A percentile compares a stretch with the other conserved stretches of the same genome.
Evolutionary conservation across 2,329 filamentous ascomycete genomes (phyloP).

Genomic region (Aspergillus quadrilineatus): DNA sequence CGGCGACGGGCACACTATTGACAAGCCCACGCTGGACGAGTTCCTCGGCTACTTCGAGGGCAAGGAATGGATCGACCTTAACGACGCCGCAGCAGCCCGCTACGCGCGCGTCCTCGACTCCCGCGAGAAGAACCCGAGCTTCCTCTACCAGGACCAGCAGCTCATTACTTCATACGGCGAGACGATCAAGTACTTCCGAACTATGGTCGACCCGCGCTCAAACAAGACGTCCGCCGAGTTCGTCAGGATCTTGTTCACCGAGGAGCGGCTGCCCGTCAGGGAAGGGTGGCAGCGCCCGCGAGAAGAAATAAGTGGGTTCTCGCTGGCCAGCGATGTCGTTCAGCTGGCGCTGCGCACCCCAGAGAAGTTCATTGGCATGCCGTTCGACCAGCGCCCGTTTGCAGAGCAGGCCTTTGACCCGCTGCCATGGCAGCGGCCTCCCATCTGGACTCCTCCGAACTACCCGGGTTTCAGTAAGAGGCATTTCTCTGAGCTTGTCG

Average conservation of each 20-base stretch:
- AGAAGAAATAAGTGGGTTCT: conserved; percentile 1
- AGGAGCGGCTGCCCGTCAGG: conserved; percentile 7
- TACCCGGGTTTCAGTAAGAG: background rate
- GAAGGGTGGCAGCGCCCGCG: conserved; percentile 2
- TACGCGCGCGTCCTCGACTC: conserved; percentile 1
- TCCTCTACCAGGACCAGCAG: conserved; percentile 3
- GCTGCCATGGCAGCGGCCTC: conserved; percentile 2
- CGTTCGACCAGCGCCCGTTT: conserved; percentile 1
- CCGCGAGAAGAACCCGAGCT: background rate
- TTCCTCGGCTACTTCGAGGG: conserved; percentile 1
- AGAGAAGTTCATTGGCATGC: background rate
- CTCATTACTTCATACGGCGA: conserved; percentile 2
- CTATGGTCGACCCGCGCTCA: conserved; percentile 4
- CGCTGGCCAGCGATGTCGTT: background rate
- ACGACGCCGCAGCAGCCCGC: conserved; percentile 4
- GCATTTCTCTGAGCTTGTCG: background rate
- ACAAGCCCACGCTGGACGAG: background rate
- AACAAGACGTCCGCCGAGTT: conserved; percentile 2
- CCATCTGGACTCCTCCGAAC: background rate
- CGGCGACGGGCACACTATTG: conserved; percentile 5
- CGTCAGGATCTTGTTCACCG: conserved; percentile 1
- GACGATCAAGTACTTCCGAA: conserved; percentile 9
- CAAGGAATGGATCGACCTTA: conserved; percentile 8
- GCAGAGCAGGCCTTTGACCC: conserved; percentile 6
- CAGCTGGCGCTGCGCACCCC: conserved; percentile 1